These are phyloP conservation scores for Cladorrhinum samala DNA, from an alignment of 495 filamentous ascomycete genomes.

Conservation along the genomic window DNA sequence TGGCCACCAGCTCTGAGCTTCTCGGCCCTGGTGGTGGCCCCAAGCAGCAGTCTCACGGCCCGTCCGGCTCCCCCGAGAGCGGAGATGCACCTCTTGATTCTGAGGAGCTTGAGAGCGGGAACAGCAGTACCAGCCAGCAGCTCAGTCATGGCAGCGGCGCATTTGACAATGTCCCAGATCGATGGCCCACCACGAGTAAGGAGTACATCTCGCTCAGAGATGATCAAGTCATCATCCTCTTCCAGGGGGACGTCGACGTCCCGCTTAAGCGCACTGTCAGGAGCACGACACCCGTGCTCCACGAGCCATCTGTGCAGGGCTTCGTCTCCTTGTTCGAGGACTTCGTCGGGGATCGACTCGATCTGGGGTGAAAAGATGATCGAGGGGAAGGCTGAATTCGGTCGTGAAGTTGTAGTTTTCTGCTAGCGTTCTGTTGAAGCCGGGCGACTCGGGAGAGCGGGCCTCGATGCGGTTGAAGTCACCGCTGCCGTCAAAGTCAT, in stretches of 20 bases:
- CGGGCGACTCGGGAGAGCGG: neutral
- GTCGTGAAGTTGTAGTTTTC: conserved; percentile 9
- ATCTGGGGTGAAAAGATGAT: conserved; percentile 8
- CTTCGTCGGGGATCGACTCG: conserved; percentile 15
- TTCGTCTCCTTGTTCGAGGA: conserved; percentile 17
- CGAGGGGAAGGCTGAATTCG: conserved; percentile 14
- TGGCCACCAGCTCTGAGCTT: conserved; percentile 15
- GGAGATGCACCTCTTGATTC: conserved; percentile 23
- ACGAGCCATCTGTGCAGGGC: conserved; percentile 14
- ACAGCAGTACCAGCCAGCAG: conserved; percentile 13
- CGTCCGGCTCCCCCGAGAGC: conserved; percentile 16
- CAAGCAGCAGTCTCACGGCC: conserved; percentile 17
- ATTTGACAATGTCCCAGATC: conserved; percentile 14
- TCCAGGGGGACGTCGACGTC: neutral
- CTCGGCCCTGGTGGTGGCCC: conserved; percentile 13
- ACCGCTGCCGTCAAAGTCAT: conserved; percentile 1
- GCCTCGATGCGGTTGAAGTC: neutral
- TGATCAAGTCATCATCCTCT: neutral
- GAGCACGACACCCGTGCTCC: conserved; percentile 7
- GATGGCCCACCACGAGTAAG: conserved; percentile 2
- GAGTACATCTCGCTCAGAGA: conserved; percentile 5
- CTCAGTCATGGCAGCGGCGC: conserved; percentile 13
- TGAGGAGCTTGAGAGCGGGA: conserved; percentile 18
- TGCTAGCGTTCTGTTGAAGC: too few species aligned
- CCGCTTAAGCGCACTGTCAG: conserved; percentile 2